Evolutionary conservation across 768 basidiomycete genomes (phyloP), one percentile per base, ranked within the genome.

Genomic region (Daedalea quercina): DNA sequence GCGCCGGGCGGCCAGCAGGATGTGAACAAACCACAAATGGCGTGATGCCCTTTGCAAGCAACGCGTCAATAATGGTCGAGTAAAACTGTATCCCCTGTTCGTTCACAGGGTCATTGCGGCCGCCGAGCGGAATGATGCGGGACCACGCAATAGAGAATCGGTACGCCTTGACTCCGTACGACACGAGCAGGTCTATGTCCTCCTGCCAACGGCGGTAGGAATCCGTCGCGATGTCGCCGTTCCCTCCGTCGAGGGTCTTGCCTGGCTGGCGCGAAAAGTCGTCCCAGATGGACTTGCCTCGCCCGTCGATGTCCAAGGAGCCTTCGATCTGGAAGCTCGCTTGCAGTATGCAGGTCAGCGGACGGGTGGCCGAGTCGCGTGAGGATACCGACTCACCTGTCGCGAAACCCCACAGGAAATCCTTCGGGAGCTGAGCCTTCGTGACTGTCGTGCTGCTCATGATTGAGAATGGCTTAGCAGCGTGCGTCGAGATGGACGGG

Each of bases 251-350:
- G 51, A 76, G 63, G 11, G 84, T 87, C 71, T 85, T 85, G 33
- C 85, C 85, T 0, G 84, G 83, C 15, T 69, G 65, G 49, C 77
- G 76, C 24, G 81, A 74, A 66, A 85, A 87, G 64, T 79, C 81
- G 61, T 90, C 86, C 87, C 87, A 89, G 58, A 87, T 80, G 15
- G 82, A 83, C 60, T 79, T 79, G 9, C 82, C 83, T 45, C 84
- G 80, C 13, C 82, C 81, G 54, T 79, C 82, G 17, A 70, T 73
- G 49, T 76, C 65, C 20, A 76, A 71, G 0, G 84, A 82, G 31
- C 86, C 87, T 65, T 89, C 87, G 51, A 87, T 81, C 70, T 89
- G 86, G 67, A 87, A 87, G 53, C 77, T 70, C 22, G 85, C 88
- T 78, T 65, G 46, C 44, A 52, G 40, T 7, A 45, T n/a, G 52